phyloP scores from a whole-genome alignment of 768 basidiomycete species.

The Serendipita sp. region DNA sequence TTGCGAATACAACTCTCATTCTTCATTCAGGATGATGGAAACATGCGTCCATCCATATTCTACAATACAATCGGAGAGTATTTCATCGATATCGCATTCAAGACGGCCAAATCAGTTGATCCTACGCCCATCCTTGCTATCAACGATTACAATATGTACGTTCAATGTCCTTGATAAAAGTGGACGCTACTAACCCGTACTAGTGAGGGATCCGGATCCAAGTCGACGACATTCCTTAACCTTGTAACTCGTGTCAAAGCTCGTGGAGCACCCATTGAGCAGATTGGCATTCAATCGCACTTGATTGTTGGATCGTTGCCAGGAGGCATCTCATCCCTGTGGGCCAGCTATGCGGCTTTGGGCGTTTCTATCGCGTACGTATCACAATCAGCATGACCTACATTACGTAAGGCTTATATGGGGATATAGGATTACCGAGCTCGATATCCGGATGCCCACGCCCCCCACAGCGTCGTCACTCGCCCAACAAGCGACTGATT shows the following conservation, averaged over 20 bases:
- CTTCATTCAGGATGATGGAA: background rate
- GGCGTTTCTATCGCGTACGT: slow-evolving; percentile 1
- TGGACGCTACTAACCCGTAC: no score
- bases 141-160: background rate
- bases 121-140: background rate
- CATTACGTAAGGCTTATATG: background rate
- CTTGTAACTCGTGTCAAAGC: background rate
- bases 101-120: background rate
- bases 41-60: background rate
- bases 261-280: background rate
- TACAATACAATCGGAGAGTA: background rate
- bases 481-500: slow-evolving; percentile 9
- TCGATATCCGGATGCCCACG: slow-evolving; percentile 11
- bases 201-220: background rate
- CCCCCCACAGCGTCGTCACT: slow-evolving; percentile 6
- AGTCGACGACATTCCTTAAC: background rate
- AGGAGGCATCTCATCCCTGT: background rate
- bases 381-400: background rate
- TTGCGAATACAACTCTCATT: background rate
- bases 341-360: background rate
- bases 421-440: background rate
- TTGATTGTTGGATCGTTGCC: background rate
- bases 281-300: background rate
- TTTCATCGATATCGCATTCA: background rate
- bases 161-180: no score